phyloP scores from a whole-genome alignment of 345 rosid species.

The Geranium rotundifolium region DNA sequence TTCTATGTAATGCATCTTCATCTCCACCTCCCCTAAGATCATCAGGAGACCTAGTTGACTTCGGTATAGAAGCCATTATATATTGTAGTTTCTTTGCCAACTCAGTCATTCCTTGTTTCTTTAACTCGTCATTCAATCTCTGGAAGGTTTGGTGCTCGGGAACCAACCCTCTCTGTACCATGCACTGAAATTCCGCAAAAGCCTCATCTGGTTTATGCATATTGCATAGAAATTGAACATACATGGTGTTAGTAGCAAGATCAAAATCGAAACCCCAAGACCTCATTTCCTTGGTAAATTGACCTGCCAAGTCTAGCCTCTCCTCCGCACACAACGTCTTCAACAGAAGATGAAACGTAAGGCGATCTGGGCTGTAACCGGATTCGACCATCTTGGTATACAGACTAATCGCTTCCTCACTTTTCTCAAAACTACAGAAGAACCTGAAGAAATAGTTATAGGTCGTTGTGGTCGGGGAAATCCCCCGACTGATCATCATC shows the following conservation, averaged over 20 bases:
- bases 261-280: constrained; percentile 57
- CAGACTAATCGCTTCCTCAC: constrained; percentile 69
- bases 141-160: constrained; percentile 70
- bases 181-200: constrained; percentile 50
- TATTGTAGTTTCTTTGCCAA: constrained; percentile 38
- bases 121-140: constrained; percentile 49
- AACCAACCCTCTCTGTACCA: constrained; percentile 52
- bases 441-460: constrained; percentile 71
- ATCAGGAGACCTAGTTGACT: constrained; percentile 50
- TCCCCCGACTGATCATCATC: constrained; percentile 59
- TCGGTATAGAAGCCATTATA: constrained; percentile 57
- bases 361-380: constrained; percentile 56
- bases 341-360: constrained; percentile 64
- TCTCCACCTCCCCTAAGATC: constrained; percentile 17
- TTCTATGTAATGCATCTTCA: constrained; percentile 23
- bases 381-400: constrained; percentile 65
- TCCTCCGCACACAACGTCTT: constrained; percentile 76
- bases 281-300: constrained; percentile 71
- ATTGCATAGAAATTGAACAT: constrained; percentile 56
- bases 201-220: constrained; percentile 65
- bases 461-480: constrained; percentile 58
- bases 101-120: constrained; percentile 39
- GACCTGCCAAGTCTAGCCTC: constrained; percentile 55
- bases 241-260: constrained; percentile 51
- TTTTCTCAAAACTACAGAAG: constrained; percentile 43